Percentiles rank a stretch among this genome's conserved stretches.
phyloP scores from a whole-genome alignment of 306 rosid species.

The Malus sylvestris region DNA sequence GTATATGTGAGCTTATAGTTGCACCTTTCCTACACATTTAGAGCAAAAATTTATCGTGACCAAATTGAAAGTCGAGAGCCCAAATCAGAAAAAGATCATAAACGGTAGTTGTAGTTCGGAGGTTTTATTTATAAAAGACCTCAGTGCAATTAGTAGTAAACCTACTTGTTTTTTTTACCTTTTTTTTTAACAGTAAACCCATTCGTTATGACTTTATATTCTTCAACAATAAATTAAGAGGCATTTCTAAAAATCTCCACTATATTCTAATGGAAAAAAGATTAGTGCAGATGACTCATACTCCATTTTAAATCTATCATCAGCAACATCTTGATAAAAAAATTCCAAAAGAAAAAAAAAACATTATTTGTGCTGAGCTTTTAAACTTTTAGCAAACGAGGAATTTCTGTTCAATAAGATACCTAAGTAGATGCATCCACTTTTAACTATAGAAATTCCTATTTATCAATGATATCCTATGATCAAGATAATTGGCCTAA shows the following conservation, averaged over 20 bases:
- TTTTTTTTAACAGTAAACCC: too few species aligned
- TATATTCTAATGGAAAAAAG: not conserved
- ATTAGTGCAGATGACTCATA: not conserved
- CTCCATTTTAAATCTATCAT: not conserved
- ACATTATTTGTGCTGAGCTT: too few species aligned
- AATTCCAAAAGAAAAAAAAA: not conserved
- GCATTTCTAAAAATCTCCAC: not conserved
- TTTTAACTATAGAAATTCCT: too few species aligned
- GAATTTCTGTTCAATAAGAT: not conserved
- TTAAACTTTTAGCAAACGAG: not conserved
- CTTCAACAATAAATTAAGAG: not conserved
- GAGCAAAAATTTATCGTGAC: not conserved
- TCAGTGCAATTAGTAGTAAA: too few species aligned
- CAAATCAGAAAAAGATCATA: too few species aligned
- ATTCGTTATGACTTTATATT: not conserved
- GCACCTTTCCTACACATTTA: not conserved
- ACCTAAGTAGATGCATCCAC: too few species aligned
- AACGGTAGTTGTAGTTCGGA: too few species aligned
- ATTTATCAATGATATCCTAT: too few species aligned
- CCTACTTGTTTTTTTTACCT: too few species aligned
- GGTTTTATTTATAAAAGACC: too few species aligned
- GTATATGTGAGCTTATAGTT: not conserved
- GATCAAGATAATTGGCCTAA: too few species aligned
- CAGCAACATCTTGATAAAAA: not conserved
- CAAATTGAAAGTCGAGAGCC: not conserved